Evolutionary conservation across 331 rosid species (phyloP), one percentile per base, ranked within the genome.

Genomic region (Rhamnella rubrinervis): DNA sequence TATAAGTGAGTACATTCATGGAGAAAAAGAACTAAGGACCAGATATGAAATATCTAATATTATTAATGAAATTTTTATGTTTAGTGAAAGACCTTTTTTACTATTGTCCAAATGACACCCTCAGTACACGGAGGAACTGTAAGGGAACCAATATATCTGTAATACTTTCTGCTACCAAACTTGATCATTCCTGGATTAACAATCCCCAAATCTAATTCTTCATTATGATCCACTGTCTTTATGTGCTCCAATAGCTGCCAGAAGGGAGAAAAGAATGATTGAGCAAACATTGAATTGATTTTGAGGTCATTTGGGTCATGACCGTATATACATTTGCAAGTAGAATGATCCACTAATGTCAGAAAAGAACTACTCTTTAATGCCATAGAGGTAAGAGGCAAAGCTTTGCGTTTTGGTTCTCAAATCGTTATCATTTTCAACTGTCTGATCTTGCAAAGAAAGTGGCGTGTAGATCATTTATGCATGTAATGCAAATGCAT

Each of bases 41-140:
- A n/a, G 44, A 31, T 16, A 6, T 11, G 9, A 53, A 8, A 68
- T 25, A 55, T 8, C 44, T 39, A n/a, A 38, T 21, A 41, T n/a
- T n/a, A 14, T 44, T 26, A 20, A 23, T 47, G 38, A 59, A 66
- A 53, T 10, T 59, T 20, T 38, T 18, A 20, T 35, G 31, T 28
- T 41, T 47, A 63, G 74, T 13, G 28, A 47, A 67, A 7, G 50
- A 87, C 98, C 98, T 90, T 85, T 23, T 80, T 82, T 37, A 69
- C 19, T 39, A 90, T 6, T 10, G 95, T 88, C 98, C 98, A 92
- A 78, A 53, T 41, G 46, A 92, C 90, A 16, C 91, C 96, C 79
- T 92, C 90, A 21, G 86, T 78, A 65, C 96, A 92, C 2, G 98
- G 93, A 61, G 98, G 96, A 58, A 72, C 76, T 20, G 95, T 89